These are phyloP conservation scores for Eucalyptus sp. DNA, from an alignment of 345 rosid species.

Conservation along the genomic window DNA sequence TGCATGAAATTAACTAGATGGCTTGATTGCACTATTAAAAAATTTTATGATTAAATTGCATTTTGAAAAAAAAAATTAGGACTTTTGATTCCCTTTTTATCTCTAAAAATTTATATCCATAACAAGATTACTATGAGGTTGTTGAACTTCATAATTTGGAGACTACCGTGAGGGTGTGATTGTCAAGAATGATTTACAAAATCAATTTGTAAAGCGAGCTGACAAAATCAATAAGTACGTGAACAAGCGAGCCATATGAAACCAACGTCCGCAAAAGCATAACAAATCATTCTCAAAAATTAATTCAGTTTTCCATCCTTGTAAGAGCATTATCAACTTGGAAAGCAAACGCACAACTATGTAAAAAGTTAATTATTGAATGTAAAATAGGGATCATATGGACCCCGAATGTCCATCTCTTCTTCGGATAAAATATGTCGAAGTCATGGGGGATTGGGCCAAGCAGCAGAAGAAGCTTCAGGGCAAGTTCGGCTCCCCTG, in stretches of 20 bases:
- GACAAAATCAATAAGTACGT: not conserved
- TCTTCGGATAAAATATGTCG: not conserved
- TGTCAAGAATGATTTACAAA: not conserved
- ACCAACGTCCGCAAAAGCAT: not conserved
- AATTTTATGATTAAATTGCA: accelerated
- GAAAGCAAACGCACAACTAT: not conserved
- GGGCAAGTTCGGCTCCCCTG: not conserved
- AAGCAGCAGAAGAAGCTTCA: not conserved
- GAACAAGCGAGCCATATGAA: not conserved
- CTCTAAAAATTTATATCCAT: not conserved
- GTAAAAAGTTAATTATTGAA: not conserved
- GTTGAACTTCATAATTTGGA: not conserved
- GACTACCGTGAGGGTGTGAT: accelerated
- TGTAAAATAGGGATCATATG: not conserved
- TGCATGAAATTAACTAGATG: not conserved
- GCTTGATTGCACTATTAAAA: accelerated
- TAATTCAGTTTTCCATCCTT: not conserved
- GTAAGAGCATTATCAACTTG: not conserved
- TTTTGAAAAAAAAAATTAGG: not conserved
- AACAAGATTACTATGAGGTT: not conserved
- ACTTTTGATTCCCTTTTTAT: not conserved
- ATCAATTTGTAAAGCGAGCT: not conserved
- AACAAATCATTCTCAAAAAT: not conserved
- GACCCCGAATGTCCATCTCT: not conserved
- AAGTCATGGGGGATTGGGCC: not conserved